phyloP scores from a whole-genome alignment of 331 rosid genomes.

The Rosa hybrid region DNA sequence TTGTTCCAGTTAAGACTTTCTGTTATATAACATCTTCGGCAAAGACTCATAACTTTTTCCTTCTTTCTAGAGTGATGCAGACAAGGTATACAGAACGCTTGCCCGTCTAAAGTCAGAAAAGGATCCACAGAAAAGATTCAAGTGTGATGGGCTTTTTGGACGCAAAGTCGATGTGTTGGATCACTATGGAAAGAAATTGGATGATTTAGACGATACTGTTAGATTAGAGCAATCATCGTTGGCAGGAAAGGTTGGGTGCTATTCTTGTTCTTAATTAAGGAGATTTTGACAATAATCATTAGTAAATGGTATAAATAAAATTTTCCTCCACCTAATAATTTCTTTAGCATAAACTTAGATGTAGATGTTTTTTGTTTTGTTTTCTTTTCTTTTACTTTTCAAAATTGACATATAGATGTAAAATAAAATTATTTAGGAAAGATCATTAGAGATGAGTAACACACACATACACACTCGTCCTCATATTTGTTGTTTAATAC shows the following conservation, averaged over 20 bases:
- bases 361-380: neutral
- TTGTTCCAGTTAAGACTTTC: constrained; percentile 1
- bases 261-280: neutral
- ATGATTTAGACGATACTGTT: constrained; percentile 56
- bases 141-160: constrained; percentile 64
- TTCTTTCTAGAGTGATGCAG: constrained; percentile 62
- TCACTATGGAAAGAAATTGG: constrained; percentile 62
- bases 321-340: neutral
- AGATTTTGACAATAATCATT: neutral
- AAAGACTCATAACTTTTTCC: neutral
- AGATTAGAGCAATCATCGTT: constrained; percentile 65
- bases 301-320: constrained; percentile 1
- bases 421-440: neutral
- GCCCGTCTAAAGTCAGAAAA: constrained; percentile 38
- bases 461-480: neutral
- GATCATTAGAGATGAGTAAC: neutral
- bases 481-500: neutral
- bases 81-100: constrained; percentile 56
- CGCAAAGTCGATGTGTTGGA: constrained; percentile 47
- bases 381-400: neutral
- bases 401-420: neutral
- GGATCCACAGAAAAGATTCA: constrained; percentile 39
- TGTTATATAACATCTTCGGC: constrained; percentile 11
- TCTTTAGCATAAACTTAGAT: neutral
- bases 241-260: constrained; percentile 50